Conservation (phyloP, 257 asterid genomes). For the Nicotiana otophora region DNA sequence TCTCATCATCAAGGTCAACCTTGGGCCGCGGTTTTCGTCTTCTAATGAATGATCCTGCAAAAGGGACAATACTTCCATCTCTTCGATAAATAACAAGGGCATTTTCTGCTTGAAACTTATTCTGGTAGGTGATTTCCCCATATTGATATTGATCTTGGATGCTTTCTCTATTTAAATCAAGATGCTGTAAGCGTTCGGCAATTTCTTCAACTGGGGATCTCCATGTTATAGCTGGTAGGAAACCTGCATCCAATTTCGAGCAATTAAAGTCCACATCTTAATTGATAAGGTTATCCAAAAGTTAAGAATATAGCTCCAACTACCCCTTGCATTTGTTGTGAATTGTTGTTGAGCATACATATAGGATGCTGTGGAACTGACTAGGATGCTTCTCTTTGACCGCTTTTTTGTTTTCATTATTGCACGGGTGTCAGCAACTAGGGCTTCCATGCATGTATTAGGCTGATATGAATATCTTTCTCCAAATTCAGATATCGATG, state of each 20-base stretch:
- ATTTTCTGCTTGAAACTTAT: conserved; percentile 29
- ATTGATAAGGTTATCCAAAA: background rate
- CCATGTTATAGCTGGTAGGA: conserved; percentile 50
- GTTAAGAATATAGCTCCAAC: background rate
- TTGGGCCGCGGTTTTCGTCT: conserved; percentile 59
- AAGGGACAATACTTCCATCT: conserved; percentile 60
- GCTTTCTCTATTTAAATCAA: conserved; percentile 41
- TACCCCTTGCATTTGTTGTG: conserved; percentile 37
- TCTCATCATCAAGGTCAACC: conserved; percentile 52
- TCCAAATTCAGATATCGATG: conserved; percentile 16
- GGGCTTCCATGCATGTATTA: conserved; percentile 48
- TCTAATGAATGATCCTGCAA: conserved; percentile 30
- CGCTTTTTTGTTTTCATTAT: conserved; percentile 48
- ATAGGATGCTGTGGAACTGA: conserved; percentile 35
- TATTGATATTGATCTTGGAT: conserved; percentile 19
- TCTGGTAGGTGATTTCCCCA: conserved; percentile 27
- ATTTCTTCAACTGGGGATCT: conserved; percentile 43
- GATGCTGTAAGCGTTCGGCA: conserved; percentile 41
- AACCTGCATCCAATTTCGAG: conserved; percentile 44
- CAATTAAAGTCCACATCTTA: background rate
- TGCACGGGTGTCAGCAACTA: conserved; percentile 41
- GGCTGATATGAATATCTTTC: conserved; percentile 26
- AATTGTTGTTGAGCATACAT: conserved; percentile 24
- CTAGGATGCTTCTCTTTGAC: conserved; percentile 42
- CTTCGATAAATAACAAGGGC: conserved; percentile 69